A percentile compares a stretch with the other conserved stretches of the same genome.
These are phyloP conservation scores for Chrysochromulina parva DNA, from an alignment of 78 protist species.

Conservation along the genomic window DNA sequence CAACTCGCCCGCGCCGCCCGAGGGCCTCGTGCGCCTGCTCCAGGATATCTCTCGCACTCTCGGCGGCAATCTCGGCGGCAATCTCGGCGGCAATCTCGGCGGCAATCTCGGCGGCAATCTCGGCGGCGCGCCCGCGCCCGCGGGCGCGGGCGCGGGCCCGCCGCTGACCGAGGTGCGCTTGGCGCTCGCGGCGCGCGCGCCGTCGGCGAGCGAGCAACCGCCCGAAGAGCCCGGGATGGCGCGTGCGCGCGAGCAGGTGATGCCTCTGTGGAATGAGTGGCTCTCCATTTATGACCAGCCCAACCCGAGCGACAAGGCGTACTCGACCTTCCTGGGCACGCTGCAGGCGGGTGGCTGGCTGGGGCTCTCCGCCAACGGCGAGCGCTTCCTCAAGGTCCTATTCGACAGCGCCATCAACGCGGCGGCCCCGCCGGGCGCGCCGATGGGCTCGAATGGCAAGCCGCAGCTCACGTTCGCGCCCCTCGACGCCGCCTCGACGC, in stretches of 20 bases:
- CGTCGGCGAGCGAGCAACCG: background rate
- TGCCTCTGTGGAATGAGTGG: constrained; percentile 14
- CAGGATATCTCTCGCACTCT: background rate
- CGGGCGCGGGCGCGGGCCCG: background rate
- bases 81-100: too few relatives aligned
- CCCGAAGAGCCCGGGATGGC: background rate
- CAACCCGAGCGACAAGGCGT: background rate
- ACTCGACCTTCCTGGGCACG: constrained; percentile 31
- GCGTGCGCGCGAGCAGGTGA: constrained; percentile 22
- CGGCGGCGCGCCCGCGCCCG: background rate
- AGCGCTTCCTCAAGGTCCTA: constrained; percentile 46
- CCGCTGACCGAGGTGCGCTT: background rate
- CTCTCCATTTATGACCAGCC: background rate
- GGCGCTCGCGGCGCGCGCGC: background rate
- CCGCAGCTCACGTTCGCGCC: constrained; percentile 29
- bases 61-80: too few relatives aligned
- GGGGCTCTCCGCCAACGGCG: constrained; percentile 19
- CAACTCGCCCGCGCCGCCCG: background rate
- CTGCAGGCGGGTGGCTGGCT: constrained; percentile 52
- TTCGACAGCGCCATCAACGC: constrained; percentile 49
- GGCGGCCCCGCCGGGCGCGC: too few relatives aligned
- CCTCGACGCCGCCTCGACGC: constrained; percentile 74
- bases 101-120: background rate
- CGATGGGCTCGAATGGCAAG: background rate
- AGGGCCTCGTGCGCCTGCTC: constrained; percentile 14